These are phyloP conservation scores for Aspergillus neoniger DNA, from an alignment of 2,329 filamentous ascomycete genomes.

Conservation along the genomic window DNA sequence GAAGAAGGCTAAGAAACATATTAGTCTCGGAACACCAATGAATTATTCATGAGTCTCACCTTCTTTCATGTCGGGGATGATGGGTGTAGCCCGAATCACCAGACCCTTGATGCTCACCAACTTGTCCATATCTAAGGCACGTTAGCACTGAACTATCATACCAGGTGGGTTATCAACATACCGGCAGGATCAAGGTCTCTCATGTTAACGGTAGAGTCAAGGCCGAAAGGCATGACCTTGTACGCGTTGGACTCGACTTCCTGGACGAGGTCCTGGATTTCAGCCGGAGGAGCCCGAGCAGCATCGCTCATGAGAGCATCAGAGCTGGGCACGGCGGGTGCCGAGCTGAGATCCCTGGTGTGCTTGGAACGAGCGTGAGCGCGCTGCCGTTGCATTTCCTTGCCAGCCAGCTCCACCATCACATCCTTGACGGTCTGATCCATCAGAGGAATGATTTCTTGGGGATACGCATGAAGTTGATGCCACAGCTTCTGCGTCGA, in stretches of 20 bases:
- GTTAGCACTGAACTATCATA: slow-evolving; percentile 26
- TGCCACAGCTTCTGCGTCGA: slow-evolving; percentile 93
- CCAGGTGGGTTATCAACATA: slow-evolving; percentile 36
- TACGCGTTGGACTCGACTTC: slow-evolving; percentile 80
- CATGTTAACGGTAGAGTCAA: slow-evolving; percentile 85
- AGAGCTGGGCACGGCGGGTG: slow-evolving; percentile 77
- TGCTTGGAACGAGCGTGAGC: slow-evolving; percentile 53
- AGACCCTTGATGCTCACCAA: slow-evolving; percentile 92
- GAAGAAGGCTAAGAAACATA: slow-evolving; percentile 71
- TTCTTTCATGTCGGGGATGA: slow-evolving; percentile 99
- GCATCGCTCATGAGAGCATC: slow-evolving; percentile 59
- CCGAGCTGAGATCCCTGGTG: slow-evolving; percentile 65
- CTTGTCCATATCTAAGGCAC: slow-evolving; percentile 78
- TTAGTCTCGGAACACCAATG: background rate
- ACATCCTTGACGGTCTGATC: slow-evolving; percentile 91
- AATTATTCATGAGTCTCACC: slow-evolving; percentile 38
- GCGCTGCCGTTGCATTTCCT: slow-evolving; percentile 72
- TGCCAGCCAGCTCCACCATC: slow-evolving; percentile 84
- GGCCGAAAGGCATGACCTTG: slow-evolving; percentile 83
- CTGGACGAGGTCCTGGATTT: slow-evolving; percentile 69
- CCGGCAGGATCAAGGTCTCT: slow-evolving; percentile 88
- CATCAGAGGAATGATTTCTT: slow-evolving; percentile 95
- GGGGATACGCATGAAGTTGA: slow-evolving; percentile 89
- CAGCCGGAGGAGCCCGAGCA: slow-evolving; percentile 32
- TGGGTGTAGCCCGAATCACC: slow-evolving; percentile 91